Conservation (phyloP, 441 rosid species). For the Cnidoscolus chayamansa region DNA sequence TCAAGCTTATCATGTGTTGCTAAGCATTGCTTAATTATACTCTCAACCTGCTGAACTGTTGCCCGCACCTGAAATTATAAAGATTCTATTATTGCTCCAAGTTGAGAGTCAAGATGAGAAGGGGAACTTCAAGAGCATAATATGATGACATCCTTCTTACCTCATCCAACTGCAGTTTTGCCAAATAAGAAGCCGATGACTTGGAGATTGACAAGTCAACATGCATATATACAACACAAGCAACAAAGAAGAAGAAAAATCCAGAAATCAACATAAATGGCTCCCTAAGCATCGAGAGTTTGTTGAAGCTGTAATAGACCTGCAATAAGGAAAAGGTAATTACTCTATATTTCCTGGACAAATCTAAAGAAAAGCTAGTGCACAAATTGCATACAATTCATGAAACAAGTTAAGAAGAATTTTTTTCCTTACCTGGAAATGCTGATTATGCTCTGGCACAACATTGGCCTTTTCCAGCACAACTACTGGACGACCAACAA, state of each 20-base stretch:
- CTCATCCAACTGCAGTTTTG: slow-evolving; percentile 93
- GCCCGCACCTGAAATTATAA: slow-evolving; percentile 59
- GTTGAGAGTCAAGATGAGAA: slow-evolving; percentile 11
- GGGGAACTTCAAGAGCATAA: slow-evolving; percentile 2
- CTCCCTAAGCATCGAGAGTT: slow-evolving; percentile 72
- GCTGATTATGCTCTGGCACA: slow-evolving; percentile 85
- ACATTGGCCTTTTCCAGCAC: slow-evolving; percentile 73
- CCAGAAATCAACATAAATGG: slow-evolving; percentile 88
- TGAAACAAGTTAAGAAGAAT: not conserved
- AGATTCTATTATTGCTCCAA: slow-evolving; percentile 6
- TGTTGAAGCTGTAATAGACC: slow-evolving; percentile 89
- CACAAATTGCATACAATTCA: not conserved
- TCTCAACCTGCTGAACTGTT: slow-evolving; percentile 60
- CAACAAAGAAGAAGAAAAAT: slow-evolving; percentile 62
- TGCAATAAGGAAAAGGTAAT: slow-evolving; percentile 26
- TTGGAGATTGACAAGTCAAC: slow-evolving; percentile 91
- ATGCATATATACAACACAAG: slow-evolving; percentile 64
- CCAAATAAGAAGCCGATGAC: slow-evolving; percentile 83
- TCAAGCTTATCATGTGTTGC: slow-evolving; percentile 74
- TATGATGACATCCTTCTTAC: slow-evolving; percentile 31
- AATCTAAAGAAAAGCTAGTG: not conserved
- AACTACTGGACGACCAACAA: slow-evolving; percentile 81
- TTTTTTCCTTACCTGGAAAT: slow-evolving; percentile 65
- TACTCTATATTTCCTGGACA: not conserved
- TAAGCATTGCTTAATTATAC: slow-evolving; percentile 58